Evolutionary conservation across 1,139 yeast genomes (phyloP).

Genomic region (Blastobotrys capitulatus): DNA sequence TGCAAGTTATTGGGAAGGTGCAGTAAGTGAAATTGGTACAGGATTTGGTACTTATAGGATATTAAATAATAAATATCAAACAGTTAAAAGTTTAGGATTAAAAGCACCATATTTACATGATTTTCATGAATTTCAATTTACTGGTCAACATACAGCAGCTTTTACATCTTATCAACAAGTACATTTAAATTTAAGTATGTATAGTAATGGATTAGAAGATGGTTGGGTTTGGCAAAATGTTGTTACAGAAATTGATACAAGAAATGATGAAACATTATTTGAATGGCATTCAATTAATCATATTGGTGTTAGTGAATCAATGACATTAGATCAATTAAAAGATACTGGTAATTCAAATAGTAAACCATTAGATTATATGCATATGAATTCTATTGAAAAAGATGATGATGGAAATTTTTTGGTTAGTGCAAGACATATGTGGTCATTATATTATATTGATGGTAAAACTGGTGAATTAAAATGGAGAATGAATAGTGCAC

Average conservation of each 20-base stretch:
- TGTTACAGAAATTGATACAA: constrained; percentile 33
- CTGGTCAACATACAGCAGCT: constrained; percentile 12
- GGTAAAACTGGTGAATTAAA: constrained; percentile 38
- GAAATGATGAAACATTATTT: constrained; percentile 36
- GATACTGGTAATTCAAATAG: constrained; percentile 35
- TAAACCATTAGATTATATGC: constrained; percentile 42
- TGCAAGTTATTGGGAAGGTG: constrained; percentile 14
- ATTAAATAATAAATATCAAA: constrained; percentile 14
- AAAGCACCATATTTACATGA: constrained; percentile 14
- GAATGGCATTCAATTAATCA: constrained; percentile 40
- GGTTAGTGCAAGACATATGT: constrained; percentile 37
- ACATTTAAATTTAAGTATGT: constrained; percentile 11
- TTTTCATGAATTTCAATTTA: constrained; percentile 17
- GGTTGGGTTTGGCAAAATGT: constrained; percentile 11
- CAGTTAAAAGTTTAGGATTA: constrained; percentile 12
- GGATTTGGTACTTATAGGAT: constrained; percentile 16
- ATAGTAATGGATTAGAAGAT: background rate
- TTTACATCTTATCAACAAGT: constrained; percentile 14
- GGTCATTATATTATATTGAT: constrained; percentile 36
- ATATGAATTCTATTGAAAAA: constrained; percentile 40
- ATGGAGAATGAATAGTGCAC: constrained; percentile 24
- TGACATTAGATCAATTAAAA: constrained; percentile 24
- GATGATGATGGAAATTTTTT: constrained; percentile 38
- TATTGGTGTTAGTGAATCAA: constrained; percentile 35
- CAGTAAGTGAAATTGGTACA: constrained; percentile 13